phyloP scores from a whole-genome alignment of 495 filamentous ascomycete genomes.

The Rhypophila decipiens region DNA sequence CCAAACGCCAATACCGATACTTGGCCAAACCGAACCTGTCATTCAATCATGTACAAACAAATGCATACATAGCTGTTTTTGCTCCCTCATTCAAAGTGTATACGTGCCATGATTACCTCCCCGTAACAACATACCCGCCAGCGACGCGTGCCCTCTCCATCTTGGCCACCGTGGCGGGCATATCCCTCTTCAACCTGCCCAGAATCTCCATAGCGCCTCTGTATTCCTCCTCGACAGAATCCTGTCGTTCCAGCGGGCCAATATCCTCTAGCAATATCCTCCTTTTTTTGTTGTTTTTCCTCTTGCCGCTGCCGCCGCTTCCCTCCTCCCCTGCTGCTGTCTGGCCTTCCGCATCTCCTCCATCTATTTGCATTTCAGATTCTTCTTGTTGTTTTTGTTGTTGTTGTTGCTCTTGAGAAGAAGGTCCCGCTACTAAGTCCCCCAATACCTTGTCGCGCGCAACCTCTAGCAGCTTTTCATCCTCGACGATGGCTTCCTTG shows the following conservation, averaged over 20 bases:
- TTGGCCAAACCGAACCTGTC: too few species aligned
- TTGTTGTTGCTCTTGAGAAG: too few species aligned
- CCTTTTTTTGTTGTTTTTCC: not conserved
- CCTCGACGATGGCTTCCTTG: conserved; percentile 31
- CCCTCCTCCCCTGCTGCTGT: not conserved
- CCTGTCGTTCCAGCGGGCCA: conserved; percentile 38
- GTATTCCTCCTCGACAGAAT: conserved; percentile 45
- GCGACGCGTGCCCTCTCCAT: conserved; percentile 71
- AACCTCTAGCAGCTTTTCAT: conserved; percentile 42
- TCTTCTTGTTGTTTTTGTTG: too few species aligned
- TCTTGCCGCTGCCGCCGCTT: not conserved
- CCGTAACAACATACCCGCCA: conserved; percentile 49
- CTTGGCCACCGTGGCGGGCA: conserved; percentile 67
- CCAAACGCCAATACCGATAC: not conserved
- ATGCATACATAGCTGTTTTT: too few species aligned
- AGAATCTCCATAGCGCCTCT: conserved; percentile 46
- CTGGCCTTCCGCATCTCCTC: conserved; percentile 15
- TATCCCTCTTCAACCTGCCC: conserved; percentile 47
- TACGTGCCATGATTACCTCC: conserved; percentile 32
- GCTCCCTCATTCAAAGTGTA: too few species aligned
- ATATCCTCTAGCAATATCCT: conserved; percentile 12
- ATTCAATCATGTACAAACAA: too few species aligned
- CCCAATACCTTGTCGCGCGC: conserved; percentile 12
- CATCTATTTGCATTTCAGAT: too few species aligned
- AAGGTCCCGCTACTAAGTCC: too few species aligned